These are phyloP conservation scores for Ophiocordyceps camponoti-saundersi DNA, from an alignment of 2,329 filamentous ascomycete species.

Conservation along the genomic window DNA sequence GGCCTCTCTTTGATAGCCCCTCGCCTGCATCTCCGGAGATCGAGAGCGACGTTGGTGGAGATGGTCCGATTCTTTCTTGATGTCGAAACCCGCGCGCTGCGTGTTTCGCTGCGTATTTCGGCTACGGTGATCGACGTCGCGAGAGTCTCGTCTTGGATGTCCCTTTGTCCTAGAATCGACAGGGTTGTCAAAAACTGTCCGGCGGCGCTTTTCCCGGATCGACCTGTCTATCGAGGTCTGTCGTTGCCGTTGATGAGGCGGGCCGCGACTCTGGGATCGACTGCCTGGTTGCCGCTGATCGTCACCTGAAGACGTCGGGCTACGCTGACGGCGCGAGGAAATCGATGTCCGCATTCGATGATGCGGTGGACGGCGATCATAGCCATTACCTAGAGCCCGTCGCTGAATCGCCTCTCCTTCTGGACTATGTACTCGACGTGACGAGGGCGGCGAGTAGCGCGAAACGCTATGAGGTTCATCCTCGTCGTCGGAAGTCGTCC, in stretches of 20 bases:
- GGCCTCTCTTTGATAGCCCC: conserved; percentile 1
- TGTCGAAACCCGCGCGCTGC: neutral
- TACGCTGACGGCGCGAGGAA: neutral
- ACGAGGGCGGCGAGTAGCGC: too few species aligned
- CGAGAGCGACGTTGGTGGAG: neutral
- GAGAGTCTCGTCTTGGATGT: neutral
- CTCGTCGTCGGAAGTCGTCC: neutral
- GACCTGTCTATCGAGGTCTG: neutral
- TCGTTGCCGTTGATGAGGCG: conserved; percentile 8
- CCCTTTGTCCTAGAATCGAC: neutral
- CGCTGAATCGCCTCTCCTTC: neutral
- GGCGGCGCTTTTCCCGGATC: neutral
- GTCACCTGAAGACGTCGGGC: neutral
- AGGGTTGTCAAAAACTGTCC: neutral
- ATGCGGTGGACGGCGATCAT: conserved; percentile 7
- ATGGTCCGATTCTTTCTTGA: neutral
- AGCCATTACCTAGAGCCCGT: conserved; percentile 1
- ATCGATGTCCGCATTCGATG: neutral
- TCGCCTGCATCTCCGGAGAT: conserved; percentile 3
- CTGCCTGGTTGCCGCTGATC: neutral
- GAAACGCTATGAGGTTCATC: neutral
- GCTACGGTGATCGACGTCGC: neutral
- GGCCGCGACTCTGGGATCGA: conserved; percentile 8
- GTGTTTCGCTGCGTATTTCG: neutral
- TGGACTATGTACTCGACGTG: too few species aligned